Evolutionary conservation across 164 flowering plant genomes (phyloP).

Genomic region (Platanus orientalis): DNA sequence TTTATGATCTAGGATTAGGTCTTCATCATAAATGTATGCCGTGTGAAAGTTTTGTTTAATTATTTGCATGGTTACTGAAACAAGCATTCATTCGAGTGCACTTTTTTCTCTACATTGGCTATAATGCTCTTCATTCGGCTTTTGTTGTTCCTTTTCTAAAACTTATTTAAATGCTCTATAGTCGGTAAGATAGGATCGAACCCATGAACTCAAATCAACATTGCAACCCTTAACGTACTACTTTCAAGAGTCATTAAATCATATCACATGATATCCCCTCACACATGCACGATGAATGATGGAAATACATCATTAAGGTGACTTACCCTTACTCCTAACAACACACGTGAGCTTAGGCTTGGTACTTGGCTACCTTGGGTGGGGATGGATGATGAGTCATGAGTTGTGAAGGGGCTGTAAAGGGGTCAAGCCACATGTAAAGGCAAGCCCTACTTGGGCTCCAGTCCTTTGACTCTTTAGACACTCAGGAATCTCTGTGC

Average conservation of each 20-base stretch:
- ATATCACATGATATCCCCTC: conserved; percentile 5
- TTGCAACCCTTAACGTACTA: conserved; percentile 5
- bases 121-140: no score
- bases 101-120: background rate
- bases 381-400: no score
- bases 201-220: conserved; percentile 6
- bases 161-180: background rate
- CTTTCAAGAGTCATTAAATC: conserved; percentile 19
- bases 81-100: conserved; percentile 9
- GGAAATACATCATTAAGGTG: conserved; percentile 10
- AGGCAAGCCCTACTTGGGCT: no score
- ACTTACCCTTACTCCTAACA: conserved; percentile 1
- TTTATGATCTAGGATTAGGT: conserved; percentile 17
- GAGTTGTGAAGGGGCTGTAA: no score
- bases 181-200: background rate
- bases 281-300: conserved; percentile 20
- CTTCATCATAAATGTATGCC: conserved; percentile 14
- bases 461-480: no score
- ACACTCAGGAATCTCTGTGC: no score
- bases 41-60: background rate
- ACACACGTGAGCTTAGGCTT: conserved; percentile 1
- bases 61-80: conserved; percentile 16
- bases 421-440: no score
- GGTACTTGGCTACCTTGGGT: no score
- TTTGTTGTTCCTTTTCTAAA: no score